Percentiles rank a stretch among this genome's conserved stretches.
These are phyloP conservation scores for Mortierella hygrophila DNA, from an alignment of 192 early-diverging fungal genomes.

Conservation along the genomic window DNA sequence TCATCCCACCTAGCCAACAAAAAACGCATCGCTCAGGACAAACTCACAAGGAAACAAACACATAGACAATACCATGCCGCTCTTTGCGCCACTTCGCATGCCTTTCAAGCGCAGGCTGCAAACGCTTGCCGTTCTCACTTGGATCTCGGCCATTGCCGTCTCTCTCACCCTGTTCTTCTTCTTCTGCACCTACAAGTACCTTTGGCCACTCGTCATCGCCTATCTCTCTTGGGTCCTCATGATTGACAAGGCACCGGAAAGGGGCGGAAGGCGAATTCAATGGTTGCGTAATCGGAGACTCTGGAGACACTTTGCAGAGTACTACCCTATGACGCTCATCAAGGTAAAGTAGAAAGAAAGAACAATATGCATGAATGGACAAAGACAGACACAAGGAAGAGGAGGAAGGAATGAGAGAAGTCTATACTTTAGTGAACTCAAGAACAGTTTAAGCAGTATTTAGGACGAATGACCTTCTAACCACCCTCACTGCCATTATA, in stretches of 20 bases:
- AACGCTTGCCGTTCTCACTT: conserved; percentile 70
- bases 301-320: conserved; percentile 86
- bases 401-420: conserved; percentile 68
- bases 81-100: conserved; percentile 74
- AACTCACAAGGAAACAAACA: neutral
- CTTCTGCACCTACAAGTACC: conserved; percentile 60
- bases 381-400: neutral
- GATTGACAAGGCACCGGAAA: conserved; percentile 81
- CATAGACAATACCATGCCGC: conserved; percentile 19
- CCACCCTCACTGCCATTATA: conserved; percentile 25
- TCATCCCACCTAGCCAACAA: neutral
- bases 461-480: conserved; percentile 71
- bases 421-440: conserved; percentile 54
- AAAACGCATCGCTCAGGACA: neutral
- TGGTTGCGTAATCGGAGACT: conserved; percentile 61
- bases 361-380: neutral
- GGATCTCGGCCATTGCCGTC: conserved; percentile 68
- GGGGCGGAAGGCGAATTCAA: conserved; percentile 76
- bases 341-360: conserved; percentile 70
- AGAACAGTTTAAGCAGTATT: conserved; percentile 75
- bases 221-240: conserved; percentile 81
- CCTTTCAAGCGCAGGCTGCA: conserved; percentile 76
- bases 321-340: conserved; percentile 83
- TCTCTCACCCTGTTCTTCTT: conserved; percentile 70
- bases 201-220: conserved; percentile 70